phyloP scores from a whole-genome alignment of 169 alveolate genomes.

The Plasmodium coatneyi region DNA sequence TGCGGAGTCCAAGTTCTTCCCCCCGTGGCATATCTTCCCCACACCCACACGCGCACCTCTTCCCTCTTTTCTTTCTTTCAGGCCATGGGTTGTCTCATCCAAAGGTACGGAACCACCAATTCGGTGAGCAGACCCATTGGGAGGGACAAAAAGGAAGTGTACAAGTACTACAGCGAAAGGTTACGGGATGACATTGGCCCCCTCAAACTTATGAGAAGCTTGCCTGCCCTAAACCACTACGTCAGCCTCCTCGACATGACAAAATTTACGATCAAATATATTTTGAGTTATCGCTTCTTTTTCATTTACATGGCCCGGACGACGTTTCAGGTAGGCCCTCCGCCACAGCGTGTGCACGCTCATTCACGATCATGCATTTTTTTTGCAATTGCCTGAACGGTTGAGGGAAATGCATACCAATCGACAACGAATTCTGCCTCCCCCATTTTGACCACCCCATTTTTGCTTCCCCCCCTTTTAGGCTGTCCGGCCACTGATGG shows the following conservation, averaged over 20 bases:
- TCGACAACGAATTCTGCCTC: neutral
- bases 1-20: neutral
- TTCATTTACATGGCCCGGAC: constrained; percentile 92
- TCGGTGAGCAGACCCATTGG: neutral
- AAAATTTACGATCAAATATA: constrained; percentile 83
- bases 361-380: neutral
- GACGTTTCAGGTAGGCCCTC: constrained; percentile 86
- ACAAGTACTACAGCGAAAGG: constrained; percentile 33
- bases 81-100: constrained; percentile 19
- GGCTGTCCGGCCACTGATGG: constrained; percentile 92
- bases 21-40: neutral
- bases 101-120: constrained; percentile 20
- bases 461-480: constrained; percentile 18
- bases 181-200: constrained; percentile 51
- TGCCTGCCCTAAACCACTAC: constrained; percentile 72
- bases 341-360: neutral
- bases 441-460: too few species aligned
- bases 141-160: constrained; percentile 21
- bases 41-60: neutral
- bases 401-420: neutral
- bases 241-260: constrained; percentile 82
- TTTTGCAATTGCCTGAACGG: neutral
- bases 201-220: constrained; percentile 33
- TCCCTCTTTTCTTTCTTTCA: neutral
- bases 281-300: constrained; percentile 86